Evolutionary conservation across 2,329 filamentous ascomycete genomes (phyloP), one percentile per base, ranked within the genome.

Genomic region (Triangularia setosa): DNA sequence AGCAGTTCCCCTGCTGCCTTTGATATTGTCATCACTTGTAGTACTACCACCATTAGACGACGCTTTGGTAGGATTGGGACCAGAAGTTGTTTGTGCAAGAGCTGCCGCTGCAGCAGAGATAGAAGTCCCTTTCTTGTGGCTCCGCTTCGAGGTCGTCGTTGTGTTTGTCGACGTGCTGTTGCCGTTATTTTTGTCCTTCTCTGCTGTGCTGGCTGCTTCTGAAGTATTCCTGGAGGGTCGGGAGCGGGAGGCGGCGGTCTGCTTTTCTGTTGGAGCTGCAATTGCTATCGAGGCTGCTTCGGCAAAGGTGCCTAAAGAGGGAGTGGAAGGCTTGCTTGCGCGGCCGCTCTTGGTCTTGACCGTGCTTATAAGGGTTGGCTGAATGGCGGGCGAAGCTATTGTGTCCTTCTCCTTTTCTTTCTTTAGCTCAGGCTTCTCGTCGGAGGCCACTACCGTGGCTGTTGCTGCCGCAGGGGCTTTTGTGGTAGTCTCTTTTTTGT

Each of bases 251-350:
- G 61, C 24, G 3, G 60, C 55, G 8, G 64, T 53, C 8, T 44
- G 30, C 40, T 21, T 48, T 9, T 48, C 40, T 21, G n/a, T 21
- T 21, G 6, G 40, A 7, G 12, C n/a, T 12, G 48, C 14, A 6
- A 62, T 54, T 1, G 60, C 58, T 21, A 57, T 58, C 9, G 66
- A 53, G 1, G 80, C 74, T 2, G 81, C 79, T 59, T 89, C 87
- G 35, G 85, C 83, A 68, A 89, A 87, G 2, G 80, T 84, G 4
- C 83, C 80, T 58, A 88, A 71, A 2, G 86, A 84, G 14, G 87
- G 87, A 1, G 87, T 89, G 3, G 86, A 89, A 1, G 86, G 87
- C 73, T 89, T 89, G 73, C 86, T 89, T 11, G 87, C 84, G 63
- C 87, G 80, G 2, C 87, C 87, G 66, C 85, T 88, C 76, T 89